Conservation (phyloP, 139 green algal genomes). For the Closterium sp. region DNA sequence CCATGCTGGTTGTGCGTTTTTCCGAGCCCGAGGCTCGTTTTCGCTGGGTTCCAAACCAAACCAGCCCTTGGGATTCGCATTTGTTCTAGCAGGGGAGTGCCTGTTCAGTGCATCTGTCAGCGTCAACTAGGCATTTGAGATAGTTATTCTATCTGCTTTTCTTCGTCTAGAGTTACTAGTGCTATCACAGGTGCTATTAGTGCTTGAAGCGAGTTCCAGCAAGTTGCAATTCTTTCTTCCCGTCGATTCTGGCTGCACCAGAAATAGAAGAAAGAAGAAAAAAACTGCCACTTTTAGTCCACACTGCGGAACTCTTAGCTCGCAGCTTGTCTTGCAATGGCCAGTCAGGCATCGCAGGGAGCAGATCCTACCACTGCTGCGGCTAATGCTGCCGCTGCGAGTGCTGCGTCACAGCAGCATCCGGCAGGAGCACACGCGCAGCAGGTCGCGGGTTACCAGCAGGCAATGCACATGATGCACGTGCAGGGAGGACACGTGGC, state of each 20-base stretch:
- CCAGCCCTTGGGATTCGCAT: too few species aligned
- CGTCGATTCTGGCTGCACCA: background rate
- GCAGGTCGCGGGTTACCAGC: background rate
- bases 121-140: too few species aligned
- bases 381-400: background rate
- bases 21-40: too few species aligned
- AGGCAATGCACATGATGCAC: background rate
- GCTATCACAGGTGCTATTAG: too few species aligned
- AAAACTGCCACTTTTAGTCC: too few species aligned
- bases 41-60: too few species aligned
- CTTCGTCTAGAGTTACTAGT: too few species aligned
- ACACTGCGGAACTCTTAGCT: background rate
- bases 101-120: too few species aligned
- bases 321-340: background rate
- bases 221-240: background rate
- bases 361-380: background rate
- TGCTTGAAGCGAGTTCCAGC: background rate
- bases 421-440: background rate
- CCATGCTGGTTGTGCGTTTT: too few species aligned
- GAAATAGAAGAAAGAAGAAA: too few species aligned
- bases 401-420: background rate
- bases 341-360: background rate
- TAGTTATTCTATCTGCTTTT: too few species aligned
- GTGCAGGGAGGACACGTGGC: background rate
- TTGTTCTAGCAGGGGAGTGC: too few species aligned